Evolutionary conservation across 2,329 filamentous ascomycete genomes (phyloP), one percentile per base, ranked within the genome.

Genomic region (Orbilia javanica): DNA sequence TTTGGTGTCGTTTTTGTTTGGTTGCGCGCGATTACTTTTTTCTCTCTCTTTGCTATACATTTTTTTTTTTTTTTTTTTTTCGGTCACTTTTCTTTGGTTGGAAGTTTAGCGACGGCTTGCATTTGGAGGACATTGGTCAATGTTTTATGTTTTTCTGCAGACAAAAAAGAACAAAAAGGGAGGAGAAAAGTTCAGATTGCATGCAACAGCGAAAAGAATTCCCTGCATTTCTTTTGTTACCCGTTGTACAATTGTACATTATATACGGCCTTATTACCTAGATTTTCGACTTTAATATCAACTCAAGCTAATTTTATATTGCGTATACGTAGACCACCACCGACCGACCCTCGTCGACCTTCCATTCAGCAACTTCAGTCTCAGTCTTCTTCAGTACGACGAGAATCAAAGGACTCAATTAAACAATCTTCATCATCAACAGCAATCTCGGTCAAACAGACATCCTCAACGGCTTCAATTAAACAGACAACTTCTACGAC

Each of bases 281-380:
- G 57, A 34, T 25, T 36, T 62, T 29, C 36, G 55, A 67, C 18
- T 7, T 29, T 31, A 74, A 67, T 44, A 52, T 67, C 46, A 67
- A 67, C 46, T 27, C 50, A 60, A 72, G 68, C 74, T 71, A 71
- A 78, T 78, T 72, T 53, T 60, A 67, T 46, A 52, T 48, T 50
- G 42, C 57, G 53, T 36, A 46, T 78, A 39, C 74, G 74, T 78
- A 78, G 74, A 78, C 67, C 60, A 11, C 48, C 67, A 18, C 44
- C 67, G 44, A 71, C 22, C 50, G 68, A 72, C 44, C 62, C 67
- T 27, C 60, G 60, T 52, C 66, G 66, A 67, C 60, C 73, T 39
- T 27, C 65, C 13, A 39, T 42, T 52, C 73, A 65, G 31, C 68
- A 71, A n/a, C 25, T 42, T 50, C 46, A 50, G 46, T 13, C 46